Evolutionary conservation across 345 rosid species (phyloP).

Genomic region (Eucalyptus tenuipes): DNA sequence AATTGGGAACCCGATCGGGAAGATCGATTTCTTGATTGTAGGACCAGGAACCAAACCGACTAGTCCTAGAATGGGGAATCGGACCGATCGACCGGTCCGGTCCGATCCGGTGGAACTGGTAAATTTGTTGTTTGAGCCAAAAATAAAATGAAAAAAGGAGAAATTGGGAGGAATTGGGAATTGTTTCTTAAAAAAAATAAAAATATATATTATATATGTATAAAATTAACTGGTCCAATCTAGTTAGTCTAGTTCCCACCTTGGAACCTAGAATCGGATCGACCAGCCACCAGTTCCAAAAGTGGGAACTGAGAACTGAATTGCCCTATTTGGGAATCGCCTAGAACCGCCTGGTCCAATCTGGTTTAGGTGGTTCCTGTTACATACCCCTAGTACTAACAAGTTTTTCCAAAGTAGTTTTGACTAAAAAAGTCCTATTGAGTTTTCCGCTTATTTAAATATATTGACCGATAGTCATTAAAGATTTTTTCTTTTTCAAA

Average conservation of each 20-base stretch:
- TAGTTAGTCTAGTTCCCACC: rapidly evolving
- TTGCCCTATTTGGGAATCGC: too few relatives aligned
- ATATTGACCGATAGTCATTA: not conserved
- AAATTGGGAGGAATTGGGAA: too few relatives aligned
- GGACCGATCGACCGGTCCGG: too few relatives aligned
- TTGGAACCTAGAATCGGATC: rapidly evolving
- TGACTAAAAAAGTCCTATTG: too few relatives aligned
- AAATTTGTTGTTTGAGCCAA: too few relatives aligned
- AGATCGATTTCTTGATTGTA: rapidly evolving
- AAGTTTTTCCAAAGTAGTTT: too few relatives aligned
- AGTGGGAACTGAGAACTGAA: rapidly evolving
- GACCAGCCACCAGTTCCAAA: rapidly evolving
- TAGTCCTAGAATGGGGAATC: rapidly evolving
- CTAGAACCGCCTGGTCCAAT: rapidly evolving
- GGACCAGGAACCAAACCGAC: rapidly evolving
- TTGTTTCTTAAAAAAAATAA: too few relatives aligned
- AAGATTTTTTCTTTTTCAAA: not conserved
- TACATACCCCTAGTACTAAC: too few relatives aligned
- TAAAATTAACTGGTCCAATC: too few relatives aligned
- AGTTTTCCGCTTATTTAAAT: not conserved
- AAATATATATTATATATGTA: too few relatives aligned
- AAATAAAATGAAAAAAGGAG: too few relatives aligned
- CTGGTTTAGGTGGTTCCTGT: rapidly evolving
- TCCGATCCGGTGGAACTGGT: rapidly evolving
- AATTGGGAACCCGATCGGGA: rapidly evolving